phyloP scores from a whole-genome alignment of 371 early-diverging fungal genomes.

The Mucor circinelloides region DNA sequence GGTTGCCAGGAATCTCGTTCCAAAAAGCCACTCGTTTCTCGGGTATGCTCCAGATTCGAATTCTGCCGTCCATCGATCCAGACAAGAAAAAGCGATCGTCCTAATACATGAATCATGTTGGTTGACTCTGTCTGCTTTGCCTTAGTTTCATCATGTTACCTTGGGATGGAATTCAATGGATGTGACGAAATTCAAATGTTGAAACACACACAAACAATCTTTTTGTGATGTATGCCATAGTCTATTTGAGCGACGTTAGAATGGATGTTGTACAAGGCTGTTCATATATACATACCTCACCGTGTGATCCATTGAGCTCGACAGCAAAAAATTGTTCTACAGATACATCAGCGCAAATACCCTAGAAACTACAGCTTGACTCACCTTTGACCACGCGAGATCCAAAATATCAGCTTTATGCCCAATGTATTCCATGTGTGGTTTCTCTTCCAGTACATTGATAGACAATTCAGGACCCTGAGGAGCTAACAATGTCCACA shows the following conservation, averaged over 20 bases:
- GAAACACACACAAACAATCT: slow-evolving; percentile 79
- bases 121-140: background rate
- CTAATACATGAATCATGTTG: background rate
- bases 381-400: slow-evolving; percentile 79
- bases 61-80: slow-evolving; percentile 76
- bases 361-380: background rate
- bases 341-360: background rate
- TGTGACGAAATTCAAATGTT: slow-evolving; percentile 78
- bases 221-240: slow-evolving; percentile 78
- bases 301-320: slow-evolving; percentile 84
- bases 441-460: slow-evolving; percentile 63
- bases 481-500: slow-evolving; percentile 57
- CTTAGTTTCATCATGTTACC: slow-evolving; percentile 11
- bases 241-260: slow-evolving; percentile 29
- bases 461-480: slow-evolving; percentile 6
- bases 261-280: no score
- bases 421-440: slow-evolving; percentile 67
- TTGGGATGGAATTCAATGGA: slow-evolving; percentile 83
- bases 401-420: slow-evolving; percentile 77
- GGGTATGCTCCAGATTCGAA: slow-evolving; percentile 84
- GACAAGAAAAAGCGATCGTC: slow-evolving; percentile 83
- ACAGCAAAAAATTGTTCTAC: slow-evolving; percentile 74
- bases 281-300: slow-evolving; percentile 51
- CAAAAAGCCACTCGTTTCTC: slow-evolving; percentile 77
- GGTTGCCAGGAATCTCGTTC: slow-evolving; percentile 71